These are phyloP conservation scores for Fusarium longipes DNA, from an alignment of 2,329 filamentous ascomycete genomes.

Conservation along the genomic window DNA sequence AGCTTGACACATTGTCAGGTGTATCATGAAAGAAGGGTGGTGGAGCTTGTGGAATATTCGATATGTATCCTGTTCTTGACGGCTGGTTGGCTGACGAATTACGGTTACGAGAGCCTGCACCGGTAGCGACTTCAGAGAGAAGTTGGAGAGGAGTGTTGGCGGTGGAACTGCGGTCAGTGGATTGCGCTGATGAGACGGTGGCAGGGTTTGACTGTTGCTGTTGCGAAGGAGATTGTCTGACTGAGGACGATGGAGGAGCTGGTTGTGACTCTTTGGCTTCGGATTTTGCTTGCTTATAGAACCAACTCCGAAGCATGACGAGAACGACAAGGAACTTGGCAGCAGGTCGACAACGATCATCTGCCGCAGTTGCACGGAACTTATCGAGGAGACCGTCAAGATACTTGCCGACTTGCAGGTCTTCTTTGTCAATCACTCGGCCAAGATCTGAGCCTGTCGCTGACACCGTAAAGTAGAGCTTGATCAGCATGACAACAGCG, in stretches of 20 bases:
- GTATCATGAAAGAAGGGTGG: conserved; percentile 55
- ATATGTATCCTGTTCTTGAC: conserved; percentile 37
- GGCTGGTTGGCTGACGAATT: conserved; percentile 26
- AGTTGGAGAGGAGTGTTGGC: conserved; percentile 66
- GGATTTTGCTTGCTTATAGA: conserved; percentile 62
- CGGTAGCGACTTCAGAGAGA: conserved; percentile 67
- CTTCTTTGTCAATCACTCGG: conserved; percentile 74
- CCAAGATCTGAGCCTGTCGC: conserved; percentile 73
- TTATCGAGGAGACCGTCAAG: conserved; percentile 77
- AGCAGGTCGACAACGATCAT: conserved; percentile 72
- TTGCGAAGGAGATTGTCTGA: conserved; percentile 29
- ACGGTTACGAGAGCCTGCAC: conserved; percentile 38
- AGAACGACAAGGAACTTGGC: conserved; percentile 78
- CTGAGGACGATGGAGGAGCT: conserved; percentile 13
- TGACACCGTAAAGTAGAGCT: conserved; percentile 76
- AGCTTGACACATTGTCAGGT: conserved; percentile 21
- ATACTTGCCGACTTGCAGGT: conserved; percentile 73
- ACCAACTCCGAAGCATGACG: conserved; percentile 77
- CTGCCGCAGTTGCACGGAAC: conserved; percentile 71
- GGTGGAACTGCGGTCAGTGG: conserved; percentile 41
- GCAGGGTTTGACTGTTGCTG: conserved; percentile 19
- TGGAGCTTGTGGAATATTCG: conserved; percentile 41
- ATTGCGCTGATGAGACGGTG: conserved; percentile 30
- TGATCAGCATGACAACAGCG: conserved; percentile 77
- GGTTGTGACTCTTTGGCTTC: conserved; percentile 28